Conservation (phyloP, 805 yeast genomes). For the Ogataea ganodermae region DNA sequence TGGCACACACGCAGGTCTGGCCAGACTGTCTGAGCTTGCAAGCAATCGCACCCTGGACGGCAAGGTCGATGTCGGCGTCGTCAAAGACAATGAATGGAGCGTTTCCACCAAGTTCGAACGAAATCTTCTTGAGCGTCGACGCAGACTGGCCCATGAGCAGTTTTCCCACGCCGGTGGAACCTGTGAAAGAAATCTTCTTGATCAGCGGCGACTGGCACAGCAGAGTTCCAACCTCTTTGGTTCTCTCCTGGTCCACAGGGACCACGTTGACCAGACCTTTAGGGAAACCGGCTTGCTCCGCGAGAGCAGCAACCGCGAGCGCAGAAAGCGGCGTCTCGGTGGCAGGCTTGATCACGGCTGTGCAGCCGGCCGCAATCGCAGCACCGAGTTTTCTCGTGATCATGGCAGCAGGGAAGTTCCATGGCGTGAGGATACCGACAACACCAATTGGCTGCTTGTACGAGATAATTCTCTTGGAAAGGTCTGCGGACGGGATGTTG, state of each 20-base stretch:
- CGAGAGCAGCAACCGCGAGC: slow-evolving; percentile 61
- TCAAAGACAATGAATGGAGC: slow-evolving; percentile 77
- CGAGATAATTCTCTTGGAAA: slow-evolving; percentile 53
- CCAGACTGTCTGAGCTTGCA: slow-evolving; percentile 77
- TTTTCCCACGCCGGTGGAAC: slow-evolving; percentile 75
- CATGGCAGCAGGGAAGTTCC: slow-evolving; percentile 87
- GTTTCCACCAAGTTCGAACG: slow-evolving; percentile 79
- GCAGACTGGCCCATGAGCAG: slow-evolving; percentile 62
- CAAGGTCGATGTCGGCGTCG: slow-evolving; percentile 67
- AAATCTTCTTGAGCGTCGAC: slow-evolving; percentile 65
- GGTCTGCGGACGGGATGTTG: slow-evolving; percentile 54
- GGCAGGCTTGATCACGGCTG: slow-evolving; percentile 77
- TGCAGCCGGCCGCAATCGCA: slow-evolving; percentile 78
- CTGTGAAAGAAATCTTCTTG: slow-evolving; percentile 74
- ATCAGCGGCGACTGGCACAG: slow-evolving; percentile 58
- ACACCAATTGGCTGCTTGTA: slow-evolving; percentile 79
- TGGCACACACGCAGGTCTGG: slow-evolving; percentile 82
- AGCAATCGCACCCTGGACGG: slow-evolving; percentile 64
- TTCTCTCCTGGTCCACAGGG: slow-evolving; percentile 45
- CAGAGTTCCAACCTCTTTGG: slow-evolving; percentile 54
- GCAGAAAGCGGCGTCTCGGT: slow-evolving; percentile 75
- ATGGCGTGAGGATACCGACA: slow-evolving; percentile 76
- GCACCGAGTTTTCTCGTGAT: slow-evolving; percentile 74
- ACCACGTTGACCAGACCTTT: slow-evolving; percentile 67
- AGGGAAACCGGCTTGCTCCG: slow-evolving; percentile 70